Base-by-base conservation (phyloP, 306 rosid species). In the Vicia faba region DNA sequence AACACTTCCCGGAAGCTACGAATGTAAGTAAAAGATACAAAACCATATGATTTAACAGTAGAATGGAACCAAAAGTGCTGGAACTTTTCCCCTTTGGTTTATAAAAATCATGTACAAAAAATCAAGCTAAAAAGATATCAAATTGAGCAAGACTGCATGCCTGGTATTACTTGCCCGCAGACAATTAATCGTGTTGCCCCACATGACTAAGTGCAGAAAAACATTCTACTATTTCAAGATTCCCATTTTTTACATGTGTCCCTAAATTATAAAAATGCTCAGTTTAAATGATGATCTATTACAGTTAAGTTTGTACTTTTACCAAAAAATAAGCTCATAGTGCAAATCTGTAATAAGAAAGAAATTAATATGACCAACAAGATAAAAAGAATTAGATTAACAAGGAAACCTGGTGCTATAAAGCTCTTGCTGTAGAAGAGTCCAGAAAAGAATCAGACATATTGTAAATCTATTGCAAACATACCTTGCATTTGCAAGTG, bases 321-420 rank as follows among this genome's bases (percentile, higher is more conserved):
- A 65, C 62, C 4, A 48, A 35, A 73, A 20, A 49, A 25, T 15
- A 71, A 19, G 51, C 20, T 38, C 31, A 18, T 7, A 8, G n/a
- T 29, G 36, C 71, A 39, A 39, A 39, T 54, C 54, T 54, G 39
- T 20, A 12, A 66, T 36, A 55, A 61, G 61, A 2, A 56, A 58
- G 19, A 66, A 72, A 31, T 41, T 31, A 61, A 46, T 18, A 61
- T 13, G 39, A 62, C 69, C 59, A 49, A 49, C 20, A 65, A 48
- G 67, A 51, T 58, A 51, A 55, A 51, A 18, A 51, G 35, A 39
- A 4, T 35, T 36, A 31, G 46, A 60, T 15, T 36, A 16, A 18
- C 25, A 60, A 11, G 48, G 46, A 35, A 15, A 16, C 15, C 19
- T 31, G 7, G 9, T 8, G 35, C 20, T 31, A 33, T 33, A 33